These are phyloP conservation scores for Amylostereum areolatum DNA, from an alignment of 1,284 basidiomycete genomes.

Conservation along the genomic window DNA sequence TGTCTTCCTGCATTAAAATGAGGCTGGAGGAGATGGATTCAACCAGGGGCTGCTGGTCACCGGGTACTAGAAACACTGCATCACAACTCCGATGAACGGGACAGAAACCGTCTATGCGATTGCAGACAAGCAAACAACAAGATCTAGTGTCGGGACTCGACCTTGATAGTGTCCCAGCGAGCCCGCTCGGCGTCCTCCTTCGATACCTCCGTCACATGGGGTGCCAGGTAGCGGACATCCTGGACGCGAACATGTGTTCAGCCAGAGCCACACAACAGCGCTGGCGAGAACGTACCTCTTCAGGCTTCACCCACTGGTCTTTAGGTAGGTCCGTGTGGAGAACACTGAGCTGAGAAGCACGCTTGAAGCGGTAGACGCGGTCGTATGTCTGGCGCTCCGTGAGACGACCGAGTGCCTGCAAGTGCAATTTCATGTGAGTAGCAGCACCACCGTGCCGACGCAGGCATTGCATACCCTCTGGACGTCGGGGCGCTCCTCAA, in stretches of 20 bases:
- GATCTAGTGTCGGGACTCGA: too few relatives aligned
- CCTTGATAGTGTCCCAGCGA: slow-evolving; percentile 77
- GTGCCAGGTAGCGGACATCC: slow-evolving; percentile 90
- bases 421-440: not conserved
- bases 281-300: slow-evolving; percentile 64
- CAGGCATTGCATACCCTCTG: slow-evolving; percentile 61
- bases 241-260: slow-evolving; percentile 25
- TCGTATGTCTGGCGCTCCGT: slow-evolving; percentile 82
- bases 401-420: slow-evolving; percentile 82
- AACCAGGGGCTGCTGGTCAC: too few relatives aligned
- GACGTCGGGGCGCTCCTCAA: slow-evolving; percentile 83
- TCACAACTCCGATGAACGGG: too few relatives aligned
- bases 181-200: slow-evolving; percentile 78
- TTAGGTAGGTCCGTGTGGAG: slow-evolving; percentile 83
- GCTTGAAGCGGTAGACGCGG: slow-evolving; percentile 86
- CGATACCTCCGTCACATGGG: slow-evolving; percentile 72
- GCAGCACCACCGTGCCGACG: not conserved
- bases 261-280: not conserved
- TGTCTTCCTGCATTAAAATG: too few relatives aligned
- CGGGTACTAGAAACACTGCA: too few relatives aligned
- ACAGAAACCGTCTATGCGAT: too few relatives aligned
- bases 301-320: slow-evolving; percentile 75
- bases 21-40: too few relatives aligned
- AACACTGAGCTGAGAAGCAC: slow-evolving; percentile 77
- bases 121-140: too few relatives aligned